These are phyloP conservation scores for Cercospora zeina DNA, from an alignment of 2,329 filamentous ascomycete species.

Conservation along the genomic window DNA sequence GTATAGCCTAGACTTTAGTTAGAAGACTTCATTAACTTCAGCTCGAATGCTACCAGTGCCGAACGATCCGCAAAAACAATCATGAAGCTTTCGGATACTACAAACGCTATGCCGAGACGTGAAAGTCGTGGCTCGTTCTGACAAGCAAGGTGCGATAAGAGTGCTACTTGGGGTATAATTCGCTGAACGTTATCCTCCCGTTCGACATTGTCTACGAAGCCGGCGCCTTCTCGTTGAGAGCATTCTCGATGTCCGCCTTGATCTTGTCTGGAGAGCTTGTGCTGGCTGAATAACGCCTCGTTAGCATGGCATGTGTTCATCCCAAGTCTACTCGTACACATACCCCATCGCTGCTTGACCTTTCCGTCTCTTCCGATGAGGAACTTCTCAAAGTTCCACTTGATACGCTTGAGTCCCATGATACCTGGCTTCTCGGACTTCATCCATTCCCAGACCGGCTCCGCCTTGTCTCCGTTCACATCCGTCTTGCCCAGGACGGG, in stretches of 20 bases:
- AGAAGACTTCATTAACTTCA: background rate
- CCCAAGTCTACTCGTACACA: background rate
- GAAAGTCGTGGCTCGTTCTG: background rate
- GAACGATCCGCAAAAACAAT: background rate
- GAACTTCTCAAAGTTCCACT: conserved; percentile 99
- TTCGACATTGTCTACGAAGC: background rate
- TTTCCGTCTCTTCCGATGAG: conserved; percentile 80
- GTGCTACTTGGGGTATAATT: conserved; percentile 10
- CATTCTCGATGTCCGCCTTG: conserved; percentile 56
- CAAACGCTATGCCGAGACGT: background rate
- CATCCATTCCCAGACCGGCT: conserved; percentile 76
- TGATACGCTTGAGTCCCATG: conserved; percentile 83
- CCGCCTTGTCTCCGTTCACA: conserved; percentile 82
- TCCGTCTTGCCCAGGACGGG: conserved; percentile 89
- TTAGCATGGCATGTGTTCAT: background rate
- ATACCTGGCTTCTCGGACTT: conserved; percentile 73
- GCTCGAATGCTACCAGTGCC: background rate
- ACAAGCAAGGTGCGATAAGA: background rate
- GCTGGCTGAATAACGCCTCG: background rate
- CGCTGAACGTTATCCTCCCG: background rate
- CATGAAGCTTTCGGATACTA: background rate
- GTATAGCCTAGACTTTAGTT: conserved; percentile 37
- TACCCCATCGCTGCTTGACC: conserved; percentile 77
- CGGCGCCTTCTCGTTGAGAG: conserved; percentile 29
- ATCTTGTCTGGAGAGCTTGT: conserved; percentile 68